Base-by-base conservation (phyloP, 2,329 filamentous ascomycete species). In the Mycogone perniciosa region DNA sequence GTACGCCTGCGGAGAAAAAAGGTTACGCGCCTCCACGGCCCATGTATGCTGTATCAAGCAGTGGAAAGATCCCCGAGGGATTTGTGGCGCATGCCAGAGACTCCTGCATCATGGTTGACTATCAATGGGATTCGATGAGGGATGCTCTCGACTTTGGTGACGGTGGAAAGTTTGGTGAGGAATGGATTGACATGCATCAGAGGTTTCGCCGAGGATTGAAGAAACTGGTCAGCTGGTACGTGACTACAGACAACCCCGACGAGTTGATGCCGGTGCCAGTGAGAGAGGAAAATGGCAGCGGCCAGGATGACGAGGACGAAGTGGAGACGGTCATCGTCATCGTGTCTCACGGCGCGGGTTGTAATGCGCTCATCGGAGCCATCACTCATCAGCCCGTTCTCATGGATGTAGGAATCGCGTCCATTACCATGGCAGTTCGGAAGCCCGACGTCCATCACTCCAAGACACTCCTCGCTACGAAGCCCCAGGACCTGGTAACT, bases 161-260 rank as follows among this genome's bases (percentile, higher is more conserved):
- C 60, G 92, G 92, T 7, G 93, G 92, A 37, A 79, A 85, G 40
- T 88, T 89, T 60, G 90, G 89, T 1, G 93, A 99, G 68, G 93
- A 97, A 68, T 99, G 93, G 93, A 87, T 89, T 31, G 77, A 83
- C 4, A 97, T 99, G 93, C 93, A 99, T 68, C 85, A 85, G 64
- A 81, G 93, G 26, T 96, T 97, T 62, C 80, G 90, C 35, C 81
- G 76, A 54, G 92, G 92, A 1, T 68, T 96, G 37, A 84, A 88
- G 57, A 81, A 82, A 41, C 79, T 96, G 72, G 74, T 96, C 9
- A 79, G 86, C 53, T 97, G 90, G 88, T 99, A 99, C 64, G 76
- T 64, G 60, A 82, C 67, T 56, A 74, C 70, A 6, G 75, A 79
- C 31, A 67, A 72, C 29, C 75, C 78, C 3, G 72, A 74, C 7